phyloP scores from a whole-genome alignment of 345 rosid genomes.

The Bretschneidera sinensis region DNA sequence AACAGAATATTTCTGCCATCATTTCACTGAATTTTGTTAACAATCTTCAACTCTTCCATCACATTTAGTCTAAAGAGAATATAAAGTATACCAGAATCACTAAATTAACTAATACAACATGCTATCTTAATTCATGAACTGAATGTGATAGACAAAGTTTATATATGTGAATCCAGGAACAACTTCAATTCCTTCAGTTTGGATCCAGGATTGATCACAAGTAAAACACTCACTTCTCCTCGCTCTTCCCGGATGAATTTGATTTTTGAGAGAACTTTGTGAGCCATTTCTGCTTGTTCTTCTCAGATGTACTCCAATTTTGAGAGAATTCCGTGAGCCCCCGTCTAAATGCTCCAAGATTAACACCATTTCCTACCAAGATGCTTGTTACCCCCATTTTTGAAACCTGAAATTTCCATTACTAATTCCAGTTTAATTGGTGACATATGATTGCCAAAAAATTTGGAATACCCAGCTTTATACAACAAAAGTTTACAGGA shows the following conservation, averaged over 20 bases:
- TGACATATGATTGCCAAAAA: neutral
- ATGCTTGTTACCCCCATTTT: slow-evolving; percentile 81
- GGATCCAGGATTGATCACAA: neutral
- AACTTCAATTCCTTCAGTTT: no score
- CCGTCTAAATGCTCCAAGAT: slow-evolving; percentile 67
- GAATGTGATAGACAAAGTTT: no score
- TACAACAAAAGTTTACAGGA: neutral
- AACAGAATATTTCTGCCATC: no score
- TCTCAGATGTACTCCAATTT: slow-evolving; percentile 40
- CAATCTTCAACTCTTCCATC: no score
- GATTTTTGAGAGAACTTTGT: slow-evolving; percentile 50
- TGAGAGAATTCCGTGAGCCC: slow-evolving; percentile 65
- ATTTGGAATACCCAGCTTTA: no score
- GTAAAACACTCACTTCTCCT: slow-evolving; percentile 20
- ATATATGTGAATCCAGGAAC: no score
- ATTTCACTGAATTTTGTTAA: no score
- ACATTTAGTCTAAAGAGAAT: no score
- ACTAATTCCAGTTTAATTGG: neutral
- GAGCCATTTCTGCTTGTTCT: slow-evolving; percentile 62
- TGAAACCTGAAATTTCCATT: slow-evolving; percentile 39
- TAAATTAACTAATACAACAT: no score
- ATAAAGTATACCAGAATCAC: no score
- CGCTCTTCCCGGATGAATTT: slow-evolving; percentile 37
- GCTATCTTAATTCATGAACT: no score
- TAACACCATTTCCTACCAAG: slow-evolving; percentile 59